phyloP scores from a whole-genome alignment of 2,329 filamentous ascomycete genomes.

The Aspergillus latus region DNA sequence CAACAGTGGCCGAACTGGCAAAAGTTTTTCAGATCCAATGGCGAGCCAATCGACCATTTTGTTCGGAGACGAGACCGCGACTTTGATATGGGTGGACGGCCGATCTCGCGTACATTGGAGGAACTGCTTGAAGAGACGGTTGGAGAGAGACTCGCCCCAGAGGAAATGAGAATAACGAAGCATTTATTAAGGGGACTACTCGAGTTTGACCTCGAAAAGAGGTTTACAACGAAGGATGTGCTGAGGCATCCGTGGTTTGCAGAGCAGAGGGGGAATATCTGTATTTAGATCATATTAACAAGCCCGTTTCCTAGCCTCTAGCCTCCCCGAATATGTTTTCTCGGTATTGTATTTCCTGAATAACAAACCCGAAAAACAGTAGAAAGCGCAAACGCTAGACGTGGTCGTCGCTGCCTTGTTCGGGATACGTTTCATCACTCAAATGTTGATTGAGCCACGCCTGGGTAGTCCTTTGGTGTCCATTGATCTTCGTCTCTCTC shows the following conservation, averaged over 20 bases:
- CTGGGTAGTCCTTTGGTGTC: too few species aligned
- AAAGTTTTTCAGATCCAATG: neutral
- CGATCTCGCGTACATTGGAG: neutral
- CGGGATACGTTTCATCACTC: too few species aligned
- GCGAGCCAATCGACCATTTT: neutral
- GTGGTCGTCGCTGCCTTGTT: too few species aligned
- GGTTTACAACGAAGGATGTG: constrained; percentile 1
- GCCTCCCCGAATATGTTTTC: too few species aligned
- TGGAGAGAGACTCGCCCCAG: neutral
- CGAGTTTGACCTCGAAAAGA: neutral
- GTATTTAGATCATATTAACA: constrained; percentile 15
- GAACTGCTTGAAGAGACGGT: neutral
- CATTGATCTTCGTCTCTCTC: too few species aligned
- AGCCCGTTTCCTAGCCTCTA: too few species aligned
- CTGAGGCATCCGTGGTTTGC: neutral
- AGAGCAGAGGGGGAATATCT: neutral
- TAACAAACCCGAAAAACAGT: too few species aligned
- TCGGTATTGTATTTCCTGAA: too few species aligned
- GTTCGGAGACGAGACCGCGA: neutral
- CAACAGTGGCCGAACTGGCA: constrained; percentile 4
- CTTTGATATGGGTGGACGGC: neutral
- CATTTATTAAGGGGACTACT: neutral
- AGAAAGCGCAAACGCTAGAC: too few species aligned
- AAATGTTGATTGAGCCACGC: too few species aligned
- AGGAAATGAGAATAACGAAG: neutral